Percentiles rank a stretch among this genome's conserved stretches.
Evolutionary conservation across 2,329 filamentous ascomycete species (phyloP).

Genomic region (Cladosporium cucumerinum): DNA sequence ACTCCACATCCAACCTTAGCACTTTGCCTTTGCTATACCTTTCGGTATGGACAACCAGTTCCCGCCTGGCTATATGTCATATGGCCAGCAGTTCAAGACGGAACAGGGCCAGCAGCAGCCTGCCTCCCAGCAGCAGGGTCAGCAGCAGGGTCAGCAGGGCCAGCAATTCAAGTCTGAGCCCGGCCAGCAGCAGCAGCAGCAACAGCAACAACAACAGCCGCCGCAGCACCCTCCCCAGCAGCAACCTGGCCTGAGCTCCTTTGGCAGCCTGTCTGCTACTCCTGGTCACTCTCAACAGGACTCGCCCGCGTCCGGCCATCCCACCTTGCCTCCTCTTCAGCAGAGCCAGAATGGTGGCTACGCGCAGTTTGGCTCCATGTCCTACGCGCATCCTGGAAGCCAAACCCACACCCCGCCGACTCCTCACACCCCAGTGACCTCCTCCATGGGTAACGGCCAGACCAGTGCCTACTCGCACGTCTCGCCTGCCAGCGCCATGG

Average conservation of each 20-base stretch:
- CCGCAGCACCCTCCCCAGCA: conserved; percentile 22
- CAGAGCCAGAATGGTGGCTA: conserved; percentile 34
- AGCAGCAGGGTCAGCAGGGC: conserved; percentile 23
- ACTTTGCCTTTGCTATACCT: conserved; percentile 15
- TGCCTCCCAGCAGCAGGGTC: conserved; percentile 21
- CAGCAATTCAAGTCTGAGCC: conserved; percentile 23
- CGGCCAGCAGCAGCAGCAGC: conserved; percentile 24
- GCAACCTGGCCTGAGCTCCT: conserved; percentile 22
- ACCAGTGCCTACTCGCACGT: conserved; percentile 32
- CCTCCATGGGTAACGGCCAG: conserved; percentile 27
- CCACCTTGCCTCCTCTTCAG: conserved; percentile 36
- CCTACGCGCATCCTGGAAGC: conserved; percentile 32
- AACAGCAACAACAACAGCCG: conserved; percentile 23
- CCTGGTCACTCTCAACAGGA: conserved; percentile 21
- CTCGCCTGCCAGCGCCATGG: conserved; percentile 33
- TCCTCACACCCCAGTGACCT: conserved; percentile 34
- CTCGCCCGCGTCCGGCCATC: conserved; percentile 23
- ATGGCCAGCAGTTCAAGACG: conserved; percentile 21
- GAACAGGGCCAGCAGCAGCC: conserved; percentile 23
- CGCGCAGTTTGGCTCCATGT: conserved; percentile 34
- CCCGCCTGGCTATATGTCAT: conserved; percentile 28
- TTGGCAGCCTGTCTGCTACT: conserved; percentile 28
- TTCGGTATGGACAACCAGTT: conserved; percentile 28
- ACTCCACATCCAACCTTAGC: conserved; percentile 17
- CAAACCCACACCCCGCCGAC: conserved; percentile 34